Percentiles rank a stretch among this genome's conserved stretches.
Conservation (phyloP, 2,329 filamentous ascomycete genomes). For the Colletotrichum theobromicola region DNA sequence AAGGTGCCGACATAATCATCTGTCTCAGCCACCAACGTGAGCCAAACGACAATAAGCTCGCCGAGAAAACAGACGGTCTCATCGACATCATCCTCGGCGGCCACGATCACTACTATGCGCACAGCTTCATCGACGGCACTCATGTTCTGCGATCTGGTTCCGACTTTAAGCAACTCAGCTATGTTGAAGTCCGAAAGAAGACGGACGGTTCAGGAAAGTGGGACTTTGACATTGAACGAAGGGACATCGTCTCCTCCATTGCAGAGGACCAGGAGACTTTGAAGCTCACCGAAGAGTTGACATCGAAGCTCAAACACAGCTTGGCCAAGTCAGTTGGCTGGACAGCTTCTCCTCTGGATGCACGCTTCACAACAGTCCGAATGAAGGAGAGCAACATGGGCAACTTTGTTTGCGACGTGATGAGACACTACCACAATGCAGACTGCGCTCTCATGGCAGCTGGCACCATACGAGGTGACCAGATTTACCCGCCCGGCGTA, state of each 20-base stretch:
- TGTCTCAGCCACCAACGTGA: constrained; percentile 86
- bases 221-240: constrained; percentile 79
- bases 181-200: constrained; percentile 77
- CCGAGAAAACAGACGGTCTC: constrained; percentile 72
- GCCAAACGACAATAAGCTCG: constrained; percentile 88
- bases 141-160: constrained; percentile 88
- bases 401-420: constrained; percentile 91
- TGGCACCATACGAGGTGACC: constrained; percentile 86
- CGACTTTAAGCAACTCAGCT: constrained; percentile 92
- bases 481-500: constrained; percentile 83
- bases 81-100: constrained; percentile 89
- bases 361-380: constrained; percentile 83
- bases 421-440: constrained; percentile 80
- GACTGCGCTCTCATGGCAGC: constrained; percentile 87
- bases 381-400: constrained; percentile 81
- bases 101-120: constrained; percentile 88
- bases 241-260: constrained; percentile 75
- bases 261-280: constrained; percentile 66
- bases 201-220: constrained; percentile 58
- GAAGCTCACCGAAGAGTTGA: constrained; percentile 70
- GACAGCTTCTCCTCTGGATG: constrained; percentile 82
- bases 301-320: constrained; percentile 74
- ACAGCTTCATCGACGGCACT: constrained; percentile 77
- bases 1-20: constrained; percentile 84
- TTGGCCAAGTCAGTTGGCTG: constrained; percentile 85